These are phyloP conservation scores for Cucurbita ficifolia DNA, from an alignment of 306 rosid genomes.

Conservation along the genomic window DNA sequence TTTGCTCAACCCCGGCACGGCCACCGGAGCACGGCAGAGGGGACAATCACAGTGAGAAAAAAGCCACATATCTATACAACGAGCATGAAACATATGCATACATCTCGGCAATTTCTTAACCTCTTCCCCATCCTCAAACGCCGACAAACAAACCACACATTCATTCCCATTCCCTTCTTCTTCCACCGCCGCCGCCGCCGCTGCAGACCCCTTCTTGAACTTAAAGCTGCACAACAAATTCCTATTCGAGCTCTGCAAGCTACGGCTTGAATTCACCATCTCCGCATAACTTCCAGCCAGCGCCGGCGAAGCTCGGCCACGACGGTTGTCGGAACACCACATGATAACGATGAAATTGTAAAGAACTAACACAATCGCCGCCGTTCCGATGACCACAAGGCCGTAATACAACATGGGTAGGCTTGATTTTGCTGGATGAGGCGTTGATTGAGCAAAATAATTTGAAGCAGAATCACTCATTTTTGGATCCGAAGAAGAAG, in stretches of 20 bases:
- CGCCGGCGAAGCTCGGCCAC: neutral
- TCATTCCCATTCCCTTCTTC: constrained; percentile 20
- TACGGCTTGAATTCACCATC: constrained; percentile 6
- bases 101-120: constrained; percentile 59
- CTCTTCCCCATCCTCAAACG: constrained; percentile 83
- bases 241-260: constrained; percentile 7
- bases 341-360: constrained; percentile 58
- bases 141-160: constrained; percentile 65
- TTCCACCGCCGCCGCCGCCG: neutral
- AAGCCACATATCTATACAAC: constrained; percentile 91
- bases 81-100: constrained; percentile 59
- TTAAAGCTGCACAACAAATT: constrained; percentile 39
- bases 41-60: constrained; percentile 84
- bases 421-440: constrained; percentile 15
- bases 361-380: constrained; percentile 34
- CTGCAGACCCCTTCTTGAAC: constrained; percentile 40
- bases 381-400: constrained; percentile 46
- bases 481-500: constrained; percentile 15
- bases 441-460: constrained; percentile 9
- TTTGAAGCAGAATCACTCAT: neutral
- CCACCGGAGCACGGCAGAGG: constrained; percentile 57
- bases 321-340: constrained; percentile 20
- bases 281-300: neutral
- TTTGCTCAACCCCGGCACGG: neutral
- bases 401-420: constrained; percentile 54